Base-by-base conservation (phyloP, 1,139 yeast species). In the Kazachstania sp. region DNA sequence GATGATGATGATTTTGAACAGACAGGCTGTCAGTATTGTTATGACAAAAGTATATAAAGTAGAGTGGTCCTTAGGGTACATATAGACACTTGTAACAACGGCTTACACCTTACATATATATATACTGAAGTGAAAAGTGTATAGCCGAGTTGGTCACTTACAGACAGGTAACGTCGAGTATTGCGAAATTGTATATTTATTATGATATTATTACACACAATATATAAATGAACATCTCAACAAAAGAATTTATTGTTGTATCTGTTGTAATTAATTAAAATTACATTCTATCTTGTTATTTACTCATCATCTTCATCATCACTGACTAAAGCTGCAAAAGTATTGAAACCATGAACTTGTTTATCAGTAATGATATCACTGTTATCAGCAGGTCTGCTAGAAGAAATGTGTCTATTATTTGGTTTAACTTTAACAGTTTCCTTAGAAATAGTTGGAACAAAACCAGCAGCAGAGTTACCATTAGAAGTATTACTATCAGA, bases 271-370 rank as follows among this genome's bases (percentile, higher is more conserved):
- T 32, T 12, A 12, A 13, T n/a, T n/a, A 13, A 15, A 31, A 31
- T 31, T 12, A 31, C 15, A 31, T n/a, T 31, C 11, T 15, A 18
- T 32, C 18, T 15, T 32, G 18, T 15, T 31, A 15, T 41, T 26
- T 45, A 45, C 12, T 45, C 45, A 4, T 58, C 61, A 15, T 78
- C 83, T 26, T 69, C 73, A 43, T 73, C 80, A 40, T 79, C 87
- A 51, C 72, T 79, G 42, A 77, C 83, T 61, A 84, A 75, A 36
- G 90, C 90, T 56, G 81, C 88, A 64, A 84, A 84, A 9, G 92
- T 90, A 67, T 84, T 84, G 72, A 83, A 84, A 29, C 77, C 71
- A 43, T 72, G 74, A 53, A 78, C 78, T 53, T 78, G 84, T 56
- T 81, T 77, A 55, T 81, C 86, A 38, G 86, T 79, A 57, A 77